Conservation (phyloP, 2,329 filamentous ascomycete species). For the Ceratocystis cubensis region DNA sequence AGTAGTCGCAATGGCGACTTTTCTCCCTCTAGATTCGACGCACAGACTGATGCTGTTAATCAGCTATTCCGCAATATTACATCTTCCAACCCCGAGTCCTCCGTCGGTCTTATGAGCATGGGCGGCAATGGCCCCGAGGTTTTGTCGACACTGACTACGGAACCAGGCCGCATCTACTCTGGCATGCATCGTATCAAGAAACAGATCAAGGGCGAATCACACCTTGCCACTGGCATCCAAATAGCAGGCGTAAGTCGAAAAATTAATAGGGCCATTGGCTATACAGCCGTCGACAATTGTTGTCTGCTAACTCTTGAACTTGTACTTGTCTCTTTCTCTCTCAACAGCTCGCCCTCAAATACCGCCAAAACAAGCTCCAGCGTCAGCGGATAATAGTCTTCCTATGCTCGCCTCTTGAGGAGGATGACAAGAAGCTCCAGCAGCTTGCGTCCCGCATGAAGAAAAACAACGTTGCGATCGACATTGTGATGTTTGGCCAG, state of each 20-base stretch:
- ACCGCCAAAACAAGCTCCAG: constrained; percentile 95
- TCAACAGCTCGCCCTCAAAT: constrained; percentile 78
- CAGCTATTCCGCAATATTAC: constrained; percentile 94
- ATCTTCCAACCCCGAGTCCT: constrained; percentile 88
- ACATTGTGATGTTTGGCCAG: constrained; percentile 91
- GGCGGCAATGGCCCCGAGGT: constrained; percentile 95
- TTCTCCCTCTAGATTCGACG: constrained; percentile 87
- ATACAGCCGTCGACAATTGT: constrained; percentile 17
- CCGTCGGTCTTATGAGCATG: constrained; percentile 98
- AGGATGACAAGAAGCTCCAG: constrained; percentile 77
- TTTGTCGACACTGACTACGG: constrained; percentile 86
- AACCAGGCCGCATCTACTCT: constrained; percentile 89
- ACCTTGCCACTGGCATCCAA: constrained; percentile 88
- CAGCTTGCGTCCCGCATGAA: constrained; percentile 97
- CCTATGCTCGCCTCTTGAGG: constrained; percentile 80
- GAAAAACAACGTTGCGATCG: constrained; percentile 88
- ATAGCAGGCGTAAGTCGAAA: constrained; percentile 68
- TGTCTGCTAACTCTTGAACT: constrained; percentile 23
- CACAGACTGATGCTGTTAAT: constrained; percentile 88
- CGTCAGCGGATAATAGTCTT: constrained; percentile 95
- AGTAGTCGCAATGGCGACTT: constrained; percentile 92
- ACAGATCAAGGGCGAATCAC: constrained; percentile 80
- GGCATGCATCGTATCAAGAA: constrained; percentile 77
- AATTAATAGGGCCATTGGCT: background rate
- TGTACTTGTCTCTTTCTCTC: background rate